These are phyloP conservation scores for Rhinocladiella mackenziei DNA, from an alignment of 2,329 filamentous ascomycete species.

Conservation along the genomic window DNA sequence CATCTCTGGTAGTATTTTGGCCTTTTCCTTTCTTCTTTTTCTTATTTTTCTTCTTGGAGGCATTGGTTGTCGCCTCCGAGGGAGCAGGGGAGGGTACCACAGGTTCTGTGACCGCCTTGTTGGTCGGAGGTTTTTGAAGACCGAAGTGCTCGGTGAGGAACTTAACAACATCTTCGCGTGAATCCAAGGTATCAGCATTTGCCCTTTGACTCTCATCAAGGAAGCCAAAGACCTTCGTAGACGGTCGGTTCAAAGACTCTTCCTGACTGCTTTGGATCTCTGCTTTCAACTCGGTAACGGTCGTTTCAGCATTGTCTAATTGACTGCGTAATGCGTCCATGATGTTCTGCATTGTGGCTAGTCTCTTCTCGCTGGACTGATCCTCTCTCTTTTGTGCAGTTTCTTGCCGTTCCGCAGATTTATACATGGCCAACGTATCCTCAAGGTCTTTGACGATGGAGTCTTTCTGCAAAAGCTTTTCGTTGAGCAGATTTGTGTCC, in stretches of 20 bases:
- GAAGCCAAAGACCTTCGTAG: slow-evolving; percentile 24
- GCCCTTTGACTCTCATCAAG: slow-evolving; percentile 17
- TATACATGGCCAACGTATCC: slow-evolving; percentile 27
- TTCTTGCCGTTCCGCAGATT: slow-evolving; percentile 25
- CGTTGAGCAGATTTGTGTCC: slow-evolving; percentile 19
- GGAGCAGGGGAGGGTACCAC: slow-evolving; percentile 26
- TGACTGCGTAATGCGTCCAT: slow-evolving; percentile 53
- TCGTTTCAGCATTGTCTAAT: slow-evolving; percentile 51
- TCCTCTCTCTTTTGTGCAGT: slow-evolving; percentile 33
- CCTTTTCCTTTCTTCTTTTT: slow-evolving; percentile 71
- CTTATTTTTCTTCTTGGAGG: slow-evolving; percentile 71
- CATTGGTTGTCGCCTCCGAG: slow-evolving; percentile 25
- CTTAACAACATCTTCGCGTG: slow-evolving; percentile 34
- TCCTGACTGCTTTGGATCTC: slow-evolving; percentile 30
- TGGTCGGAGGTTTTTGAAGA: slow-evolving; percentile 17
- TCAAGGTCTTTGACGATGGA: slow-evolving; percentile 29
- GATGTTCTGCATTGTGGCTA: slow-evolving; percentile 53
- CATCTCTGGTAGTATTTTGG: slow-evolving; percentile 31
- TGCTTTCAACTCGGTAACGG: slow-evolving; percentile 44
- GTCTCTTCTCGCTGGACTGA: slow-evolving; percentile 48
- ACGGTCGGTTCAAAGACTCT: slow-evolving; percentile 19
- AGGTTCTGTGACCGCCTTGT: slow-evolving; percentile 3
- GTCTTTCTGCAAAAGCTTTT: slow-evolving; percentile 36
- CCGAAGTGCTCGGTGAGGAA: slow-evolving; percentile 38
- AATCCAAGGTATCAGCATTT: slow-evolving; percentile 16